Evolutionary conservation across 768 basidiomycete genomes (phyloP).

Genomic region (Candolleomyces efflorescens): DNA sequence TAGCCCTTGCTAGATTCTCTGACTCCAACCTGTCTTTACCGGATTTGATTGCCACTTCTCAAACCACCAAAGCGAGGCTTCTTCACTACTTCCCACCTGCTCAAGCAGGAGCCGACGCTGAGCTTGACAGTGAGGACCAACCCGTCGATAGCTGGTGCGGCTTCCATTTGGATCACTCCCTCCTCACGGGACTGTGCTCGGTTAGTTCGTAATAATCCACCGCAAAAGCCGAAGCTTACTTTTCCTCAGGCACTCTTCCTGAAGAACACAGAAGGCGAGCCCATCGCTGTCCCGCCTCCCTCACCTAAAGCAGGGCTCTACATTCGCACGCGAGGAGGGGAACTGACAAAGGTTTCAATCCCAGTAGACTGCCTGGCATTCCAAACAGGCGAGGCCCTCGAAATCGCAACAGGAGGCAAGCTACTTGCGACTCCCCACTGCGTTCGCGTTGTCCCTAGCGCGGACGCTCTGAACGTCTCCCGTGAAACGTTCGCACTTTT

Average conservation of each 20-base stretch:
- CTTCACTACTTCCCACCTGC: slow-evolving; percentile 92
- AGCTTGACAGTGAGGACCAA: slow-evolving; percentile 46
- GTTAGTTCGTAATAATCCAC: slow-evolving; percentile 27
- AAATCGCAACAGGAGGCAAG: slow-evolving; percentile 77
- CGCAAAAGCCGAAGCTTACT: slow-evolving; percentile 1
- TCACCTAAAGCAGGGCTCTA: slow-evolving; percentile 82
- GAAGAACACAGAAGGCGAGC: slow-evolving; percentile 39
- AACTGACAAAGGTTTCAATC: slow-evolving; percentile 80
- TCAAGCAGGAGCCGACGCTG: slow-evolving; percentile 24
- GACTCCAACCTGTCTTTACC: slow-evolving; percentile 68
- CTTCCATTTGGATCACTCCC: slow-evolving; percentile 88
- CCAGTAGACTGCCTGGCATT: slow-evolving; percentile 86
- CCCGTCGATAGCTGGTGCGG: slow-evolving; percentile 91
- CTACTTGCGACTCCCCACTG: slow-evolving; percentile 94
- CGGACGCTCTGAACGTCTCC: slow-evolving; percentile 45
- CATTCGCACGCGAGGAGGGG: slow-evolving; percentile 80
- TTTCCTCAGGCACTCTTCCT: slow-evolving; percentile 76
- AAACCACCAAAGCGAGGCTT: slow-evolving; percentile 87
- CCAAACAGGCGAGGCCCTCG: slow-evolving; percentile 95
- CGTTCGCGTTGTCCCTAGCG: slow-evolving; percentile 65
- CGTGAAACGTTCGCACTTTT: slow-evolving; percentile 89
- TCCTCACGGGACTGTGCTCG: slow-evolving; percentile 90
- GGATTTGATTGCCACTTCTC: slow-evolving; percentile 66
- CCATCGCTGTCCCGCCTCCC: slow-evolving; percentile 57
- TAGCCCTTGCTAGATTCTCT: slow-evolving; percentile 62